Percentiles rank a stretch among this genome's conserved stretches.
phyloP scores from a whole-genome alignment of 2,329 filamentous ascomycete species.

The Ascochyta rabiei region DNA sequence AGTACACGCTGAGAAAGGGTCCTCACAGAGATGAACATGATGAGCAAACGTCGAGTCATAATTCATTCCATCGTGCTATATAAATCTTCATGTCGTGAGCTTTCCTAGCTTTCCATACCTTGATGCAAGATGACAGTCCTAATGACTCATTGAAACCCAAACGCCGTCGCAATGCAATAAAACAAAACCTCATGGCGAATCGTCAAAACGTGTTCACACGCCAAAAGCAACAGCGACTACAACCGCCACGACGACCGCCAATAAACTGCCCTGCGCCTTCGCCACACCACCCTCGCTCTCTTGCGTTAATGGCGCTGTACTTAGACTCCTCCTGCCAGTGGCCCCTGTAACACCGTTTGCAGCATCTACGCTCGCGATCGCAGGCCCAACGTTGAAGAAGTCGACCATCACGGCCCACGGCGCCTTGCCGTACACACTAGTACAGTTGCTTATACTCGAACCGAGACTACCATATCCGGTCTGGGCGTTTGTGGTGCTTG shows the following conservation, averaged over 20 bases:
- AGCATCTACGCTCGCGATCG: constrained; percentile 72
- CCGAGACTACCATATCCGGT: constrained; percentile 62
- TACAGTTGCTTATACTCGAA: constrained; percentile 43
- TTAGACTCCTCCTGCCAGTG: constrained; percentile 33
- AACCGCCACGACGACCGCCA: constrained; percentile 41
- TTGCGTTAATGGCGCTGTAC: constrained; percentile 25
- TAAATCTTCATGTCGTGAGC: neutral
- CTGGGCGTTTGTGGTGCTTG: constrained; percentile 71
- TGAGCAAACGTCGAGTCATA: neutral
- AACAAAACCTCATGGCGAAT: neutral
- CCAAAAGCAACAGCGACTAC: constrained; percentile 38
- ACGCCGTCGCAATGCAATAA: neutral
- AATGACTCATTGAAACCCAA: neutral
- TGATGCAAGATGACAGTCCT: neutral
- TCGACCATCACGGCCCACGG: constrained; percentile 81
- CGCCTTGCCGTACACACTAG: constrained; percentile 65
- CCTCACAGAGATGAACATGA: too few species aligned
- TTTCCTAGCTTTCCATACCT: neutral
- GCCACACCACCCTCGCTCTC: constrained; percentile 20
- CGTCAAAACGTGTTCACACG: neutral
- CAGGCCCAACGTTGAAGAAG: constrained; percentile 75
- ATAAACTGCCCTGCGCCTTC: constrained; percentile 26
- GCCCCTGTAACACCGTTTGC: constrained; percentile 64
- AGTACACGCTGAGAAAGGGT: too few species aligned
- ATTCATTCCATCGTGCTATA: neutral